Evolutionary conservation across 192 early-diverging fungal genomes (phyloP), one percentile per base, ranked within the genome.

Genomic region (Chytriomyces sp.): DNA sequence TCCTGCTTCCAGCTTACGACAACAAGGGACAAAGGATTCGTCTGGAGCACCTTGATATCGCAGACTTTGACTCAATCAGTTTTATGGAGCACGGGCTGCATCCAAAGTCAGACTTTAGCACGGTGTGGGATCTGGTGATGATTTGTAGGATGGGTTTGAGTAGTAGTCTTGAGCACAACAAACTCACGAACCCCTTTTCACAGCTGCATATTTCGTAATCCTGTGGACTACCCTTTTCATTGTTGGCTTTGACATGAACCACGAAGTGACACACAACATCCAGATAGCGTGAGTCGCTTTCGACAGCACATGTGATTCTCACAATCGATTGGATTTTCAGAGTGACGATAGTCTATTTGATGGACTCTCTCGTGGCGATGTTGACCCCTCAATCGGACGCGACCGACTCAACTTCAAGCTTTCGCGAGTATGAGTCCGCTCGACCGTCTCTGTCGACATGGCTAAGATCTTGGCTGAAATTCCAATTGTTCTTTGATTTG

Each of bases 341-440:
- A 16, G 46, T 67, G 7, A 46, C 66, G 18, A 46, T 47, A 49
- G 24, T 67, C 5, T 67, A 24, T 18, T 9, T 46, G 16, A 11
- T 28, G 16, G 66, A 67, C 66, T 13, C 45, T 3, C 35, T 67
- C 16, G 28, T 67, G 43, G 18, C 66, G 9, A 16, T 43, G 43
- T 53, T 69, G 48, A 69, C 68, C 28, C 68, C 68, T 13, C 68
- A 69, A 69, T 18, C 68, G 20, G 63, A 43, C 50, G 53, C 24
- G 9, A 57, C 53, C 11, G 53, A 49, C 7, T 53, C 50, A 20
- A 57, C 68, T 7, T 49, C 10, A 69, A 23, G 48, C 20, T 69
- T 69, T 18, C 68, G 26, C 49, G 68, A 69, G 53, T 69, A 69
- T 28, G 68, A 69, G 45, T 69, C 68, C 3, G 44, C 66, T 45